Evolutionary conservation across 2,329 filamentous ascomycete genomes (phyloP).

Genomic region (Colletotrichum liriopes): DNA sequence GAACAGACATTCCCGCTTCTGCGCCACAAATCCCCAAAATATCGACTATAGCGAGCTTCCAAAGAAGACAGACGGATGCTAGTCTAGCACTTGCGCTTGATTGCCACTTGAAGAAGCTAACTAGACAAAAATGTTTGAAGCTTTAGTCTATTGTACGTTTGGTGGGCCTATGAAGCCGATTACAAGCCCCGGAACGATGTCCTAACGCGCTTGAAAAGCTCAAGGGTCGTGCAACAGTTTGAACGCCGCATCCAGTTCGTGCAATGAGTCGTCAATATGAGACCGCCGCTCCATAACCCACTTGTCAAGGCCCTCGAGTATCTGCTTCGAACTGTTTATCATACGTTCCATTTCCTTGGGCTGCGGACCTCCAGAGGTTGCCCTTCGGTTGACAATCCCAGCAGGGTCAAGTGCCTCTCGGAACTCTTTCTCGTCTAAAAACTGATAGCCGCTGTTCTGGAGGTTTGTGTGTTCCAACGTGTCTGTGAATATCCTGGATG

Average conservation of each 20-base stretch:
- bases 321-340: background rate
- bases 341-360: constrained; percentile 34
- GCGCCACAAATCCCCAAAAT: background rate
- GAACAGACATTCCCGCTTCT: background rate
- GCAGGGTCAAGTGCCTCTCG: constrained; percentile 19
- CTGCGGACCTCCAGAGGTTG: constrained; percentile 34
- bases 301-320: background rate
- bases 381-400: constrained; percentile 26
- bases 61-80: background rate
- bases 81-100: background rate
- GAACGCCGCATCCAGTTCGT: constrained; percentile 10
- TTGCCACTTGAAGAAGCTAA: background rate
- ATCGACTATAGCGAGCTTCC: background rate
- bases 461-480: constrained; percentile 18
- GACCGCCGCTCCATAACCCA: constrained; percentile 24
- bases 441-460: background rate
- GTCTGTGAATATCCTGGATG: constrained; percentile 20
- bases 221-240: background rate
- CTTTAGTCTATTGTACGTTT: background rate
- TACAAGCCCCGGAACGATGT: background rate
- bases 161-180: background rate
- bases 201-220: background rate
- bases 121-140: background rate
- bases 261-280: constrained; percentile 7
- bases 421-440: constrained; percentile 22